Evolutionary conservation across 345 rosid species (phyloP), one percentile per base, ranked within the genome.

Genomic region (Fremontodendron californicum): DNA sequence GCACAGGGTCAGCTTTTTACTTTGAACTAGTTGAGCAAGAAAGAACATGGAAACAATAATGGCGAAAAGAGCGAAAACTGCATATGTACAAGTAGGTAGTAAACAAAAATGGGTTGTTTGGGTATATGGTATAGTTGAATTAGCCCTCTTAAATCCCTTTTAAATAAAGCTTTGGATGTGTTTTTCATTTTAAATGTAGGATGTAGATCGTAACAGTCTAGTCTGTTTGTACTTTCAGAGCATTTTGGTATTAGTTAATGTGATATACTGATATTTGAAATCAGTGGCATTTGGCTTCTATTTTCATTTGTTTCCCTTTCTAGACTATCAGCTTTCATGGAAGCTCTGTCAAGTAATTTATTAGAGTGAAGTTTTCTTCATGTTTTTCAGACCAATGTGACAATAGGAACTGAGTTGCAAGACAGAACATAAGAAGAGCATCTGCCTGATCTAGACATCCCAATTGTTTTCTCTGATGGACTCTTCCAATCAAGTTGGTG

Each of bases 51-150:
- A 75, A 82, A 74, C 78, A 82, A 82, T 76, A 82, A 82, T 72
- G 58, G 42, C 55, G 79, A 40, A 40, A 45, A 63, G 73, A 78
- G 15, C 51, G 33, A 46, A 3, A 35, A 43, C 19, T 68, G 62
- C 72, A 16, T 66, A 57, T 82, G 81, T 73, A 55, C 65, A 48
- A 78, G 75, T 75, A 78, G 79, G 37, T 64, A 48, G 75, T 49
- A 21, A 49, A 77, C 65, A 77, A 73, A 73, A 67, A 77, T 18
- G 43, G 74, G 27, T 8, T 31, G 15, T 10, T 43, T 12, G 81
- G 70, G 69, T 72, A 79, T 84, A 84, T 84, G 86, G 83, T 82
- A 86, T 77, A 82, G 81, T 77, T 78, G 74, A 74, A 54, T 77
- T 79, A 73, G 80, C 78, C 46, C 63, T 80, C 80, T 81, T 71